Base-by-base conservation (phyloP, 2,329 filamentous ascomycete genomes). In the Neofusicoccum cordaticola region DNA sequence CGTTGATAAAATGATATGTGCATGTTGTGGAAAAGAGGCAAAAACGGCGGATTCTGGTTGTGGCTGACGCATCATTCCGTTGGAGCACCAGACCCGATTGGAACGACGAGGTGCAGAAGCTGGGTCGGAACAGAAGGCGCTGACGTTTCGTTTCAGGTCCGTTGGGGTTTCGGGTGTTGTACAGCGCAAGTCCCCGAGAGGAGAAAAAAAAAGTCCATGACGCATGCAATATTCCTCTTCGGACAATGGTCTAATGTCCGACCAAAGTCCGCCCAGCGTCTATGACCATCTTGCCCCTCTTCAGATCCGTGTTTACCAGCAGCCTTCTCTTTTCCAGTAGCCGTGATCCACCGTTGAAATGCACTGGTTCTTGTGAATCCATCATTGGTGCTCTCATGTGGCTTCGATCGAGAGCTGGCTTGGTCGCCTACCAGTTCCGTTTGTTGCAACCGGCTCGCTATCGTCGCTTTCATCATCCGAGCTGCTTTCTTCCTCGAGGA, bases 401-500 rank as follows among this genome's bases (percentile, higher is more conserved):
- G 48, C 39, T 15, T 60, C 56, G 17, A 60, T 35, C 4, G 56
- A 60, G 34, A 60, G 56, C 6, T 60, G 56, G 17, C 56, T 60
- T 4, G 56, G 56, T 19, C 56, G n/a, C 27, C 56, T 45, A 15
- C 56, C 42, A 6, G 41, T 60, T 8, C 56, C 56, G 13, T 60
- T 60, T 1, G 27, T 60, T 3, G 56, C 47, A 42, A 11, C 41
- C 2, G 11, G 39, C 15, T 19, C 35, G 17, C n/a, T 19, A 7
- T 58, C 62, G 15, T 53, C 45, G 22, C 44, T 51, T 12, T 37
- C 39, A n/a, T 64, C 53, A 12, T 56, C 61, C 4, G 58, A 62
- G 45, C 58, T 62, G 17, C 74, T 80, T 19, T 90, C 90, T 70
- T 91, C 90, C 60, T 90, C 88, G 65, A 96, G 88, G 12, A 99